Evolutionary conservation across 2,329 filamentous ascomycete genomes (phyloP), one percentile per base, ranked within the genome.

Genomic region (Aspergillus intermedius): DNA sequence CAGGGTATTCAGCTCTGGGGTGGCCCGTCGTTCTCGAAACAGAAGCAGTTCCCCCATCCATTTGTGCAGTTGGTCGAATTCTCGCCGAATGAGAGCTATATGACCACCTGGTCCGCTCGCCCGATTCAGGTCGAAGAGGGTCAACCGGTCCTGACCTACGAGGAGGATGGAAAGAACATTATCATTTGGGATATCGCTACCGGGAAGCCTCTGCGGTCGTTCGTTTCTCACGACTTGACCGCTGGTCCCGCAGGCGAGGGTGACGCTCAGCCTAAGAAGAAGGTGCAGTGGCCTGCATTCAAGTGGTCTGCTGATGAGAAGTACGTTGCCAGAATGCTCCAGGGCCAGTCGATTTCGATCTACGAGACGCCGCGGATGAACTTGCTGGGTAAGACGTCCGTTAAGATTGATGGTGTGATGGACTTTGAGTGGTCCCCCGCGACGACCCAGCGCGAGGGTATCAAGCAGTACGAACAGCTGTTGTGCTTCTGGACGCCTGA

Each of bases 401-500:
- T 98, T 76, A 97, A 97, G 79, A 88, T 97, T 54, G 93, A 98
- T 59, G 91, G 91, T 48, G 87, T 97, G 42, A 84, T 91, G 77
- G 93, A 98, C 72, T 98, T 98, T 66, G 93, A 98, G 69, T 98
- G 93, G 93, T 88, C 90, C 0, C 93, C 93, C 13, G 82, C 89
- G 15, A 87, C 82, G 10, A 83, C 87, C 9, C 82, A 83, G 65
- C 84, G 91, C 52, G 90, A 95, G 2, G 84, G 89, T 47, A 73
- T 94, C 72, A 96, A 94, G 79, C 82, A 77, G 5, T 94, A 96
- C 70, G 93, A 98, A 75, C 93, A 97, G 69, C 81, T 98, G 4
- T 84, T 98, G 73, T 95, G 88, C 76, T 98, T 91, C 82, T 98
- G 93, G 93, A 97, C 93, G 19, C 93, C 93, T 44, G 93, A 98